A percentile compares a stretch with the other conserved stretches of the same genome.
Conservation (phyloP, 805 yeast genomes). For the Candida broadrunensis region DNA sequence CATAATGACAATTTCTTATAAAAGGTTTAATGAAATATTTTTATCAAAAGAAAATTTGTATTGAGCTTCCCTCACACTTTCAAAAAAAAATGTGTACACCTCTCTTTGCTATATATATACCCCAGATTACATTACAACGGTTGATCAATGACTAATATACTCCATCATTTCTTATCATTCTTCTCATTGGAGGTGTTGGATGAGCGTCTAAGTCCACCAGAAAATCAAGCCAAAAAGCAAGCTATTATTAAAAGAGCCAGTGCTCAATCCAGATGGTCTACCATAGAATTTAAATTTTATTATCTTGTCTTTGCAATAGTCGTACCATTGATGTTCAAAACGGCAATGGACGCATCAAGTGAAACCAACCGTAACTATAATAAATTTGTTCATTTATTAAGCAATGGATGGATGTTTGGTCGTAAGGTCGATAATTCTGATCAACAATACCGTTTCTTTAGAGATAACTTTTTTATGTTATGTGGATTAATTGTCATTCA, state of each 20-base stretch:
- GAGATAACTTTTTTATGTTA: constrained; percentile 72
- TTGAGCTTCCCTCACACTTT: too few species aligned
- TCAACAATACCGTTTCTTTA: constrained; percentile 79
- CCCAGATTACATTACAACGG: too few species aligned
- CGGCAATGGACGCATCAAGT: constrained; percentile 79
- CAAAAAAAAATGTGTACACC: too few species aligned
- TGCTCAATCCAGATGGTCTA: constrained; percentile 62
- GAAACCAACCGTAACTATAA: constrained; percentile 72
- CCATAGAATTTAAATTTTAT: constrained; percentile 74
- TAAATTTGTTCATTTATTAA: constrained; percentile 55
- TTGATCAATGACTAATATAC: background rate
- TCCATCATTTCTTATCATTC: constrained; percentile 20
- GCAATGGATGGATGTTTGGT: constrained; percentile 88
- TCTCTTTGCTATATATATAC: too few species aligned
- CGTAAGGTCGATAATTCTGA: constrained; percentile 92
- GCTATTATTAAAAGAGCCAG: constrained; percentile 27
- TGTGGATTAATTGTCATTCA: constrained; percentile 57
- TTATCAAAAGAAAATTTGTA: too few species aligned
- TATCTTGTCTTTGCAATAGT: constrained; percentile 57
- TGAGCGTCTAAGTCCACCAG: constrained; percentile 44
- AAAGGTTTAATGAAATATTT: too few species aligned
- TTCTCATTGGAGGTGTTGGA: constrained; percentile 53
- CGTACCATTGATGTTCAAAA: constrained; percentile 79
- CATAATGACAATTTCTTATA: background rate
- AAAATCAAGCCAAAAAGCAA: constrained; percentile 28